Evolutionary conservation across 2,329 filamentous ascomycete species (phyloP).

Genomic region (Sporothrix schenckii): DNA sequence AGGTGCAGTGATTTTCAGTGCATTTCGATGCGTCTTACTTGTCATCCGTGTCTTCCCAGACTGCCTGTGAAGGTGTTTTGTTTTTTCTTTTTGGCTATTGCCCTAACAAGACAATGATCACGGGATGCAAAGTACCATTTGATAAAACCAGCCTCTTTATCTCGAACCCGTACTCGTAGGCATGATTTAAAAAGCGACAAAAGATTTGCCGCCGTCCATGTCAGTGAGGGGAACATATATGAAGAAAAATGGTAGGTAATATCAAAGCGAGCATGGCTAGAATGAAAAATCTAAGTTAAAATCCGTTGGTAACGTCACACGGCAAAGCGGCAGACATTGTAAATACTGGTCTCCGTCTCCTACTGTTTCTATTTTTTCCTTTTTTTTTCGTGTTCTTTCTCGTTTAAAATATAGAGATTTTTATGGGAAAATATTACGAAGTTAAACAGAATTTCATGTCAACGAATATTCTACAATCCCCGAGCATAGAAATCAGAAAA

Average conservation of each 20-base stretch:
- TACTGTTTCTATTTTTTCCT: neutral
- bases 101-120: neutral
- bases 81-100: neutral
- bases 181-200: neutral
- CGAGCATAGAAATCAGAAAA: no score
- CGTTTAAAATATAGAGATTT: neutral
- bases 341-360: neutral
- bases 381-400: neutral
- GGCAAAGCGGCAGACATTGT: neutral
- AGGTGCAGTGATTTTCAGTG: neutral
- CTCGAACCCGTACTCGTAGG: conserved; percentile 6
- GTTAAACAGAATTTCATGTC: no score
- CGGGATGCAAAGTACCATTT: neutral
- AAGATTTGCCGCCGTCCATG: neutral
- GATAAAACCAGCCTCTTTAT: neutral
- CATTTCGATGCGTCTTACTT: neutral
- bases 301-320: neutral
- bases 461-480: no score
- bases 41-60: neutral
- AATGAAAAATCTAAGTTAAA: neutral
- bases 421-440: neutral
- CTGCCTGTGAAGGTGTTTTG: neutral
- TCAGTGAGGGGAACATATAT: neutral
- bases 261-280: neutral
- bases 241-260: neutral